These are phyloP conservation scores for Pyrus pyrifolia DNA, from an alignment of 306 rosid genomes.

Conservation along the genomic window DNA sequence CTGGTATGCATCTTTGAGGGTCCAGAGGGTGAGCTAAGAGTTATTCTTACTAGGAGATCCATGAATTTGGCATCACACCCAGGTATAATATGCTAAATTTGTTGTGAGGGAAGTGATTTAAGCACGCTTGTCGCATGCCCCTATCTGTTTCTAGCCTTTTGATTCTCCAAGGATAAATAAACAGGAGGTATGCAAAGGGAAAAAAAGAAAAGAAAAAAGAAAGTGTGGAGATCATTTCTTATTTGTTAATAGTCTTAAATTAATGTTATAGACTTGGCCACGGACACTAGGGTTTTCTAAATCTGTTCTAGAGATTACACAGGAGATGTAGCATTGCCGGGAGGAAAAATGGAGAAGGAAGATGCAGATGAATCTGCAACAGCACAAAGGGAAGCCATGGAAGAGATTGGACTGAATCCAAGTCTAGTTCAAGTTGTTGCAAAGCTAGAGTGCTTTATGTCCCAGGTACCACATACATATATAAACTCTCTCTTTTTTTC, in stretches of 20 bases:
- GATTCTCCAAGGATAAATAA: too few relatives aligned
- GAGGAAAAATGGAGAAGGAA: conserved; percentile 34
- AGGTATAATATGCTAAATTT: conserved; percentile 8
- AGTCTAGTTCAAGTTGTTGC: conserved; percentile 23
- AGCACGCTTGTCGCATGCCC: too few relatives aligned
- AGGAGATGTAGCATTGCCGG: conserved; percentile 41
- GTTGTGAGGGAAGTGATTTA: background rate
- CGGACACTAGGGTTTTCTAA: background rate
- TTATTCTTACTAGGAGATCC: conserved; percentile 34
- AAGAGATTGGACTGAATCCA: conserved; percentile 32
- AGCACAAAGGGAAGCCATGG: conserved; percentile 33
- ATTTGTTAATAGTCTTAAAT: background rate
- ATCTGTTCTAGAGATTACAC: background rate
- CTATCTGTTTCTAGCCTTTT: too few relatives aligned
- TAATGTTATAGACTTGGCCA: background rate
- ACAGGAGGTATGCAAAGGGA: too few relatives aligned
- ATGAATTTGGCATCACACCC: conserved; percentile 26
- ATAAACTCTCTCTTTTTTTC: background rate
- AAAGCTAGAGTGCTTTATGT: conserved; percentile 21
- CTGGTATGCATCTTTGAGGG: conserved; percentile 35
- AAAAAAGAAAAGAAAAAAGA: too few relatives aligned
- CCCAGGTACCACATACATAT: conserved; percentile 8
- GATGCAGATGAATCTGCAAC: conserved; percentile 30
- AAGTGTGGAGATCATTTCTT: too few relatives aligned
- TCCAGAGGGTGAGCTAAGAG: conserved; percentile 25